phyloP scores from a whole-genome alignment of 176 grass and related monocot genomes.

The Thinopyrum elongatum region DNA sequence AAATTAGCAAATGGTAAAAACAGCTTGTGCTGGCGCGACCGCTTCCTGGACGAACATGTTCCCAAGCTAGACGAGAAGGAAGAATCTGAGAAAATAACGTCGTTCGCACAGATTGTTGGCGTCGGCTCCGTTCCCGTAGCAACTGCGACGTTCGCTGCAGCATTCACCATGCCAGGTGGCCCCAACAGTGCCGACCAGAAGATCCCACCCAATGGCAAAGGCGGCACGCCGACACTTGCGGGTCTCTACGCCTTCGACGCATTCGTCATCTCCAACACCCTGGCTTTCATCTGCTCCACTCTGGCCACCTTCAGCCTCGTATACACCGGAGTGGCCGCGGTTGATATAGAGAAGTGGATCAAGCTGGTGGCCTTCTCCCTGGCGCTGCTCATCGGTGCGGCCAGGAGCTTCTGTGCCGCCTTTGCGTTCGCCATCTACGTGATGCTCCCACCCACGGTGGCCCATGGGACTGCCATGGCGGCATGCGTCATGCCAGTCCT shows the following conservation, averaged over 20 bases:
- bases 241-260: background rate
- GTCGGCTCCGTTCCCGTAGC: constrained; percentile 28
- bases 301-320: constrained; percentile 25
- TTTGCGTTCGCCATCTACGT: background rate
- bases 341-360: background rate
- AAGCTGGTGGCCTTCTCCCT: background rate
- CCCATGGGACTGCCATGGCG: background rate
- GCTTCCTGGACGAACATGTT: background rate
- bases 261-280: constrained; percentile 26
- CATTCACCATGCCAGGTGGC: background rate
- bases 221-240: background rate
- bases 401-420: constrained; percentile 23
- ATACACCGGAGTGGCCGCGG: constrained; percentile 26
- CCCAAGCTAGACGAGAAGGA: background rate
- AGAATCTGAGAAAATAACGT: background rate
- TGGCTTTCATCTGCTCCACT: constrained; percentile 24
- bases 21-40: background rate
- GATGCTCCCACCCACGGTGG: background rate
- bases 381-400: background rate
- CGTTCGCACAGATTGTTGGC: constrained; percentile 29
- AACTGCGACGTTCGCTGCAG: constrained; percentile 29
- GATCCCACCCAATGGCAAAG: background rate
- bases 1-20: background rate
- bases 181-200: background rate
- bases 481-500: background rate